Evolutionary conservation across 2,329 filamentous ascomycete genomes (phyloP).

Genomic region (Diplodia corticola): DNA sequence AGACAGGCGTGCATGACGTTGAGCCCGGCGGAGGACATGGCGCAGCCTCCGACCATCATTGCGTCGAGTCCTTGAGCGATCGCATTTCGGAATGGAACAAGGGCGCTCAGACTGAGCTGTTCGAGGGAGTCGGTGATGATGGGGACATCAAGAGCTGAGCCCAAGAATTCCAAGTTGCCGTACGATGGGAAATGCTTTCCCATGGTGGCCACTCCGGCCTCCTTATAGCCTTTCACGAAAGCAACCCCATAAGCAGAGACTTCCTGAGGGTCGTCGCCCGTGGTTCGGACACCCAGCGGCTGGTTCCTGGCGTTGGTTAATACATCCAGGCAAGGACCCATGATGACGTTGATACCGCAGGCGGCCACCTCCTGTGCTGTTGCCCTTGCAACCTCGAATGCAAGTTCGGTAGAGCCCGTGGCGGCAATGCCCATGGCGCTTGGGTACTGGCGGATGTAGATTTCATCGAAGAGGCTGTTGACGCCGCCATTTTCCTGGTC

Average conservation of each 20-base stretch:
- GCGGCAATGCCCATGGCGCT: slow-evolving; percentile 97
- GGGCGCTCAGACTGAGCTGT: slow-evolving; percentile 84
- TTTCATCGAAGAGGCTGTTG: slow-evolving; percentile 93
- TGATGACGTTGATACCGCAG: slow-evolving; percentile 92
- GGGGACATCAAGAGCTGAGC: slow-evolving; percentile 86
- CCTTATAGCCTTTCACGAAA: slow-evolving; percentile 88
- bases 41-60: slow-evolving; percentile 94
- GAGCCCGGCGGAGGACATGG: slow-evolving; percentile 86
- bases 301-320: slow-evolving; percentile 91
- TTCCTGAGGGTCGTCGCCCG: slow-evolving; percentile 91
- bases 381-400: slow-evolving; percentile 87
- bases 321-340: slow-evolving; percentile 91
- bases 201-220: slow-evolving; percentile 83
- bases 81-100: slow-evolving; percentile 89
- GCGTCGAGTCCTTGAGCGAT: slow-evolving; percentile 84
- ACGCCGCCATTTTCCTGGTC: slow-evolving; percentile 98
- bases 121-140: slow-evolving; percentile 95
- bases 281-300: slow-evolving; percentile 83
- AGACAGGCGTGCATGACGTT: slow-evolving; percentile 95
- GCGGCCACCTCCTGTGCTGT: slow-evolving; percentile 90
- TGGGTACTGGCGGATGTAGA: slow-evolving; percentile 93
- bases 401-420: slow-evolving; percentile 78
- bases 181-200: slow-evolving; percentile 98
- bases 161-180: slow-evolving; percentile 89
- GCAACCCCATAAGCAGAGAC: slow-evolving; percentile 90